phyloP scores from a whole-genome alignment of 2,329 filamentous ascomycete genomes.

The Penicillium brasilianum region DNA sequence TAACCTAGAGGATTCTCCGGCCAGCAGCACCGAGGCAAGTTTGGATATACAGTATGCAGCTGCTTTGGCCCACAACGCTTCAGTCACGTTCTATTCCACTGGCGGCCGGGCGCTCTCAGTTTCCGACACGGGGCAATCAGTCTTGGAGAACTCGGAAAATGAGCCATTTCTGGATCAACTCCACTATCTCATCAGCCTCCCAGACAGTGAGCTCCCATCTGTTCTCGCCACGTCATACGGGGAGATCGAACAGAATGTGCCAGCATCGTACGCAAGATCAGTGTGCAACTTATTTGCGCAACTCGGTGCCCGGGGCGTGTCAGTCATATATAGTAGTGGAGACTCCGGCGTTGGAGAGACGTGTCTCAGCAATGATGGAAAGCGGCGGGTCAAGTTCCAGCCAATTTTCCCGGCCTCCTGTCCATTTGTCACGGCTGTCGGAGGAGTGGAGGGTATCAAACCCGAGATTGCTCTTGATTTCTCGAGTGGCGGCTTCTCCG shows the following conservation, averaged over 20 bases:
- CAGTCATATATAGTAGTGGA: slow-evolving; percentile 68
- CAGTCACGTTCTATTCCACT: slow-evolving; percentile 64
- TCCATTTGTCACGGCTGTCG: slow-evolving; percentile 68
- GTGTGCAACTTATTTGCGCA: slow-evolving; percentile 68
- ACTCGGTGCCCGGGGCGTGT: slow-evolving; percentile 69
- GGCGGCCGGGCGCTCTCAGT: slow-evolving; percentile 60
- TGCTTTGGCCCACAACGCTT: slow-evolving; percentile 59
- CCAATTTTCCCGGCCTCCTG: slow-evolving; percentile 63
- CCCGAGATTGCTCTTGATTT: slow-evolving; percentile 63
- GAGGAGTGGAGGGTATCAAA: slow-evolving; percentile 59
- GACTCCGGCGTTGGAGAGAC: slow-evolving; percentile 64
- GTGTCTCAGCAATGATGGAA: slow-evolving; percentile 62
- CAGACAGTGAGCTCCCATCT: slow-evolving; percentile 62
- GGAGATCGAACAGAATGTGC: slow-evolving; percentile 68
- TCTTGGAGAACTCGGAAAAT: slow-evolving; percentile 55
- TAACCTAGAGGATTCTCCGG: slow-evolving; percentile 52
- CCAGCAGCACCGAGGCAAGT: slow-evolving; percentile 62
- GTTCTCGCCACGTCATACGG: slow-evolving; percentile 74
- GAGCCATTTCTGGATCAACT: slow-evolving; percentile 72
- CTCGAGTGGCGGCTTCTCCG: slow-evolving; percentile 57
- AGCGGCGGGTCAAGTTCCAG: slow-evolving; percentile 57
- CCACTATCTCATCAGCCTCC: slow-evolving; percentile 62
- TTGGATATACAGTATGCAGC: slow-evolving; percentile 68
- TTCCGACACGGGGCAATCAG: slow-evolving; percentile 54
- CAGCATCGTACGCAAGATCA: slow-evolving; percentile 62